phyloP scores from a whole-genome alignment of 306 rosid genomes.

The Acacia crassicarpa region DNA sequence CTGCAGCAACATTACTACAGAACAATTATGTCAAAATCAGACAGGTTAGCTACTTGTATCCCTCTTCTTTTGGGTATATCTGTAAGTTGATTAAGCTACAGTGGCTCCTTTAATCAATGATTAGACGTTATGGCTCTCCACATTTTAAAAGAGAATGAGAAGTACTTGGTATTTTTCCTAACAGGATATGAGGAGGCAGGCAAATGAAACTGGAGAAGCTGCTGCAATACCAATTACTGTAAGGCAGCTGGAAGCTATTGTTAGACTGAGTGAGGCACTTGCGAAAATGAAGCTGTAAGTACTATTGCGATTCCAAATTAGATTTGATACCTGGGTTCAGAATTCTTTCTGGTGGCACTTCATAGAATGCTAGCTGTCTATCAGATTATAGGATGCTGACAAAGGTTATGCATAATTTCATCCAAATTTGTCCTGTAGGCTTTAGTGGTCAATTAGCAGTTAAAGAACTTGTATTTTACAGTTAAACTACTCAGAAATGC shows the following conservation, averaged over 20 bases:
- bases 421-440: neutral
- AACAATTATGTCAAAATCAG: conserved; percentile 86
- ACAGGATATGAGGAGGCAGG: conserved; percentile 97
- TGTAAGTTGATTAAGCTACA: conserved; percentile 1
- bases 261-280: conserved; percentile 91
- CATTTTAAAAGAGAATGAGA: conserved; percentile 6
- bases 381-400: neutral
- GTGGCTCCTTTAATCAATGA: neutral
- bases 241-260: conserved; percentile 96
- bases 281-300: conserved; percentile 97
- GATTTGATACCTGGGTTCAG: neutral
- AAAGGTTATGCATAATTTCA: neutral
- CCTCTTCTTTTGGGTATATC: neutral
- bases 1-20: conserved; percentile 74
- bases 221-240: conserved; percentile 94
- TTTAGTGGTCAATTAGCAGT: neutral
- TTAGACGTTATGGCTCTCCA: conserved; percentile 2
- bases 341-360: conserved; percentile 7
- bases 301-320: conserved; percentile 19
- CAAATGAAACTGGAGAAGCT: conserved; percentile 92
- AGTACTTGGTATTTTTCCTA: neutral
- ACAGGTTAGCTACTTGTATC: conserved; percentile 61
- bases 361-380: neutral
- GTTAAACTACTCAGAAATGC: neutral
- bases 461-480: neutral